Evolutionary conservation across 2,329 filamentous ascomycete genomes (phyloP).

Genomic region (Monilinia fructigena): DNA sequence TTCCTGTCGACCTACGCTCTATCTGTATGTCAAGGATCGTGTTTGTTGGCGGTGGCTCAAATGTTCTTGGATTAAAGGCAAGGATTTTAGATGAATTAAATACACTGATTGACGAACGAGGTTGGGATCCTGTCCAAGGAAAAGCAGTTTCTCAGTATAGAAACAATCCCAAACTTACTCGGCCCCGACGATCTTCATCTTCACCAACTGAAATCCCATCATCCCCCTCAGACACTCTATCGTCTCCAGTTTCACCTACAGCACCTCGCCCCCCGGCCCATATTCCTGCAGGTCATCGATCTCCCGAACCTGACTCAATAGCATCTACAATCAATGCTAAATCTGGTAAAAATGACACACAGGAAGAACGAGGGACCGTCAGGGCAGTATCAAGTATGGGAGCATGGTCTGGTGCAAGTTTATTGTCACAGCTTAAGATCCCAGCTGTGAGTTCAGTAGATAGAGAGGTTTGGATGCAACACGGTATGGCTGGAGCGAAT

Average conservation of each 20-base stretch:
- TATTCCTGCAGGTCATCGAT: slow-evolving; percentile 36
- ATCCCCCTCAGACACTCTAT: not conserved
- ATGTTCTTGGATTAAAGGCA: slow-evolving; percentile 74
- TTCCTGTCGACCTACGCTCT: slow-evolving; percentile 79
- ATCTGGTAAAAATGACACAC: slow-evolving; percentile 43
- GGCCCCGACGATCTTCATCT: not conserved
- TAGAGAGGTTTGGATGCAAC: slow-evolving; percentile 66
- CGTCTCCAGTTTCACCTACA: slow-evolving; percentile 2
- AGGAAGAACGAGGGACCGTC: slow-evolving; percentile 55
- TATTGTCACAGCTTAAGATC: slow-evolving; percentile 66
- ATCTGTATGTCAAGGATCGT: slow-evolving; percentile 86
- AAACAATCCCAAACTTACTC: slow-evolving; percentile 12
- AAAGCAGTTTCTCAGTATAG: slow-evolving; percentile 20
- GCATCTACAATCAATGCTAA: slow-evolving; percentile 56
- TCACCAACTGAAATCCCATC: slow-evolving; percentile 4
- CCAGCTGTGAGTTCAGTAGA: slow-evolving; percentile 69
- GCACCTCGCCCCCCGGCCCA: slow-evolving; percentile 1
- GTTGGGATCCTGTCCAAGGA: slow-evolving; percentile 70
- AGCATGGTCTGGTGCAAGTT: slow-evolving; percentile 71
- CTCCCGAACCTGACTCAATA: slow-evolving; percentile 56
- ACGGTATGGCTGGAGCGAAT: slow-evolving; percentile 63
- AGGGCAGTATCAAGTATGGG: slow-evolving; percentile 69
- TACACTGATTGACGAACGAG: slow-evolving; percentile 61
- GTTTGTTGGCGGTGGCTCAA: slow-evolving; percentile 78
- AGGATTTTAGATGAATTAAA: slow-evolving; percentile 75